These are phyloP conservation scores for Cryptococcus deneoformans DNA, from an alignment of 1,284 basidiomycete genomes.

Conservation along the genomic window DNA sequence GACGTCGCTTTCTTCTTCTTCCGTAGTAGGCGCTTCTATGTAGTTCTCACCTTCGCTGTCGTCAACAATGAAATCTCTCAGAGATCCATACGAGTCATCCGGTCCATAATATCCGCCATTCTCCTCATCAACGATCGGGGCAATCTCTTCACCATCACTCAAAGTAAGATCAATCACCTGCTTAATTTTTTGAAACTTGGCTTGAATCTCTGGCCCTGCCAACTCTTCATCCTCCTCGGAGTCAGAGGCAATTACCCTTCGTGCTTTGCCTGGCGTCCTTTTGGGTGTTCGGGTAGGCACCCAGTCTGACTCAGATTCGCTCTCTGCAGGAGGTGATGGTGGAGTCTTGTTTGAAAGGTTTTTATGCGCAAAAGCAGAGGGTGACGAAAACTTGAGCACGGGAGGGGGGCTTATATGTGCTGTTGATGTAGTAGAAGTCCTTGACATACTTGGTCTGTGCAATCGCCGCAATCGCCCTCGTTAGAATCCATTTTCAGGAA, in stretches of 20 bases:
- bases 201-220: background rate
- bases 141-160: background rate
- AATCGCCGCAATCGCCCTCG: background rate
- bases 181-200: background rate
- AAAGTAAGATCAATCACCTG: background rate
- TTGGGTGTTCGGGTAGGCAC: conserved; percentile 1
- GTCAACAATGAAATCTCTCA: conserved; percentile 45
- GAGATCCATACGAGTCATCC: conserved; percentile 31
- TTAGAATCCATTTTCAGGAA: background rate
- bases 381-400: background rate
- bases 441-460: too few relatives aligned
- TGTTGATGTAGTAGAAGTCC: too few relatives aligned
- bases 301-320: conserved; percentile 5
- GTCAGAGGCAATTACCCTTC: conserved; percentile 8
- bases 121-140: conserved; percentile 4
- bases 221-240: conserved; percentile 4
- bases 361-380: background rate
- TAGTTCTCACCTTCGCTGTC: conserved; percentile 28
- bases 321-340: background rate
- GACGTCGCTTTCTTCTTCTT: conserved; percentile 7
- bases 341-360: background rate
- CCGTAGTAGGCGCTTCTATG: background rate
- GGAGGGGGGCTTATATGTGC: background rate
- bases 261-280: background rate
- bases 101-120: conserved; percentile 20